phyloP scores from a whole-genome alignment of 768 basidiomycete genomes.

The Trametes coccinea region DNA sequence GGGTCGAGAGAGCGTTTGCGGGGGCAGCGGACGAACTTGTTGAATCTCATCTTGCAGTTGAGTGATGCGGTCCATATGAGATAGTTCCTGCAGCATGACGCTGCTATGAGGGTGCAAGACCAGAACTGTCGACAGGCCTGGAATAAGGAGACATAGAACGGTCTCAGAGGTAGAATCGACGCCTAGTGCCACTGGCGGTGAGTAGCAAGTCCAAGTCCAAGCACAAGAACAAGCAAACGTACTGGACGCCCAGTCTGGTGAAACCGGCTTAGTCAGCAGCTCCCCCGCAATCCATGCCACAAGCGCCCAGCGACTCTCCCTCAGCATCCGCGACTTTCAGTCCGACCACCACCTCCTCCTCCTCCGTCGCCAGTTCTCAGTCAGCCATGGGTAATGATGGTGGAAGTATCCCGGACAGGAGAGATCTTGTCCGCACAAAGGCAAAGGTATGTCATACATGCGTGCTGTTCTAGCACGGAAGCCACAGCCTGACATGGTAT shows the following conservation, averaged over 20 bases:
- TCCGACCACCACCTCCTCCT: conserved; percentile 13
- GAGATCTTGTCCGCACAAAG: conserved; percentile 74
- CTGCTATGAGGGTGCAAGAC: conserved; percentile 38
- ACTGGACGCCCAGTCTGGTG: background rate
- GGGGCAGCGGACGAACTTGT: conserved; percentile 48
- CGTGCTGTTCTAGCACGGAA: background rate
- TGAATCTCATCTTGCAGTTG: conserved; percentile 95
- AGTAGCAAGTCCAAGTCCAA: too few relatives aligned
- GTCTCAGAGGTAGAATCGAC: background rate
- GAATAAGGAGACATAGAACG: conserved; percentile 13
- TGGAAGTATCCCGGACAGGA: conserved; percentile 82
- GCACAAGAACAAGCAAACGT: conserved; percentile 3
- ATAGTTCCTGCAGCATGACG: conserved; percentile 90
- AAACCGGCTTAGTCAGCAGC: background rate
- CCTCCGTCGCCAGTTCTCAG: background rate
- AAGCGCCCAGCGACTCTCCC: background rate
- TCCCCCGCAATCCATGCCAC: background rate
- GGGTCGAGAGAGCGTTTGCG: background rate
- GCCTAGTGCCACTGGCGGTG: too few relatives aligned
- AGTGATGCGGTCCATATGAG: conserved; percentile 95
- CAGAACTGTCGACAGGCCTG: conserved; percentile 1
- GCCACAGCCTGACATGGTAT: background rate
- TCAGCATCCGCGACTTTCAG: conserved; percentile 4
- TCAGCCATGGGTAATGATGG: conserved; percentile 81
- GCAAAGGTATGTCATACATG: conserved; percentile 51